phyloP scores from a whole-genome alignment of 352 stramenopile species.

The Phytophthora tubulina region DNA sequence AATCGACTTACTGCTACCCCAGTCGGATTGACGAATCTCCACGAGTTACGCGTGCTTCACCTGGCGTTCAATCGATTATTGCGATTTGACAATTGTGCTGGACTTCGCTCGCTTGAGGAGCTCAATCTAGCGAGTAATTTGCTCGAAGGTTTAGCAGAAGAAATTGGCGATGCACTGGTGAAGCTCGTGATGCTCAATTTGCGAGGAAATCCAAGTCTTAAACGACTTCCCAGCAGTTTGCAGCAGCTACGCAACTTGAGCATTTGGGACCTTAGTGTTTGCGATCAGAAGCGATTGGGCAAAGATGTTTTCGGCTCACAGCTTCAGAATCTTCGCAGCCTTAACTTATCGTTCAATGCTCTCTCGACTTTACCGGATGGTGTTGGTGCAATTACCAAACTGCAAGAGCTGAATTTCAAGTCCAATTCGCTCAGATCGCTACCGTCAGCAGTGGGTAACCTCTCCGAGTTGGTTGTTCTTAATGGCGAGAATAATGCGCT shows the following conservation, averaged over 20 bases:
- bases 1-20: constrained; percentile 61
- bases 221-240: constrained; percentile 53
- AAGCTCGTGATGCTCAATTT: constrained; percentile 50
- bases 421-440: constrained; percentile 45
- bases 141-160: constrained; percentile 48
- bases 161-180: constrained; percentile 46
- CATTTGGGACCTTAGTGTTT: constrained; percentile 54
- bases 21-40: constrained; percentile 28
- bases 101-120: constrained; percentile 53
- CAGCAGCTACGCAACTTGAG: constrained; percentile 51
- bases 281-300: constrained; percentile 59
- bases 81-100: constrained; percentile 56
- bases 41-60: constrained; percentile 59
- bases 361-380: constrained; percentile 48
- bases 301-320: constrained; percentile 55
- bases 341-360: constrained; percentile 61
- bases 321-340: constrained; percentile 41
- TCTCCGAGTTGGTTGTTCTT: constrained; percentile 47
- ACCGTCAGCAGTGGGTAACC: constrained; percentile 36
- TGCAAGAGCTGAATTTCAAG: constrained; percentile 63
- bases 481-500: constrained; percentile 54
- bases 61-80: constrained; percentile 57
- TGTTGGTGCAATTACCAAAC: constrained; percentile 47
- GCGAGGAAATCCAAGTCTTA: constrained; percentile 51
- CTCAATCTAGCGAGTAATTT: constrained; percentile 65